phyloP scores from a whole-genome alignment of 345 rosid genomes.

The Ceriops decandra region DNA sequence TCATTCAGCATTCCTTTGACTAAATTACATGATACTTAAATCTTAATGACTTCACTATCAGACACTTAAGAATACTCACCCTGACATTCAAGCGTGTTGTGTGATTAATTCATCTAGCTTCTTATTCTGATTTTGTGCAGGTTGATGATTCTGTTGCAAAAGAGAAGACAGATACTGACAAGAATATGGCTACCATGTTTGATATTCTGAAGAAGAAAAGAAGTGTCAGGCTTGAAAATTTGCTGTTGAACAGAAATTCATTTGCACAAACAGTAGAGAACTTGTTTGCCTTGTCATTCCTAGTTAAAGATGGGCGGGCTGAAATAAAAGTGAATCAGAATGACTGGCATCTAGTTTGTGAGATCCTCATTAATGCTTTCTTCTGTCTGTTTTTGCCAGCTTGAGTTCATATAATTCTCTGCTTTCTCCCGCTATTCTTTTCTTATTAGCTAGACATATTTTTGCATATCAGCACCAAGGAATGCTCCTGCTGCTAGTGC shows the following conservation, averaged over 20 bases:
- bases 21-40: no score
- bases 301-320: slow-evolving; percentile 48
- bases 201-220: slow-evolving; percentile 35
- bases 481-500: slow-evolving; percentile 39
- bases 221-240: slow-evolving; percentile 35
- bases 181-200: slow-evolving; percentile 40
- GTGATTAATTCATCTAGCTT: no score
- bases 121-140: slow-evolving; percentile 20
- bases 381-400: not conserved
- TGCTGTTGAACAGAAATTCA: slow-evolving; percentile 40
- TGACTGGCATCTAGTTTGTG: slow-evolving; percentile 42
- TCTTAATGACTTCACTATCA: not conserved
- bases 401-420: not conserved
- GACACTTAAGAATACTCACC: not conserved
- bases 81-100: not conserved
- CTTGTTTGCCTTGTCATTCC: slow-evolving; percentile 49
- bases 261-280: slow-evolving; percentile 53
- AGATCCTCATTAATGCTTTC: slow-evolving; percentile 12
- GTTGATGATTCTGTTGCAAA: slow-evolving; percentile 17
- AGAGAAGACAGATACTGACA: slow-evolving; percentile 31
- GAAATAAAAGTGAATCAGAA: slow-evolving; percentile 32
- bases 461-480: slow-evolving; percentile 30
- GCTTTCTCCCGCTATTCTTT: not conserved
- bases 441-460: not conserved
- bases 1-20: not conserved